These are phyloP conservation scores for Buxus sempervirens DNA, from an alignment of 164 flowering plant genomes.

Conservation along the genomic window DNA sequence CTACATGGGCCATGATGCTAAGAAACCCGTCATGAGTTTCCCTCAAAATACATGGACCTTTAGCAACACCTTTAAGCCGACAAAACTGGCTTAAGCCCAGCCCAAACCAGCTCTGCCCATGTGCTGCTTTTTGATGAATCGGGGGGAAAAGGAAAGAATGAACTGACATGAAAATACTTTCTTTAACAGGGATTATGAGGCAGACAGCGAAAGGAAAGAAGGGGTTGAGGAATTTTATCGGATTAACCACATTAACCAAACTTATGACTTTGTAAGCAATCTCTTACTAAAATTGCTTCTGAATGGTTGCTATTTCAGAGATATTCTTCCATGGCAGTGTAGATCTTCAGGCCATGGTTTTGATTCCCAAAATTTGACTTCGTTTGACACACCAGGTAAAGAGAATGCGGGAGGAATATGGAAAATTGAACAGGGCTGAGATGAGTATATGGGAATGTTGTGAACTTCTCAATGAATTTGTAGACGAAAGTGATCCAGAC, in stretches of 20 bases:
- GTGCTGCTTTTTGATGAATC: not conserved
- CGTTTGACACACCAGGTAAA: constrained; percentile 23
- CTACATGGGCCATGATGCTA: too few relatives aligned
- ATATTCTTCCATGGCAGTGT: not conserved
- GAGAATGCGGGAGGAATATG: constrained; percentile 42
- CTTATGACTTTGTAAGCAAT: constrained; percentile 43
- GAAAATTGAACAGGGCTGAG: constrained; percentile 33
- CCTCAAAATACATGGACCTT: too few relatives aligned
- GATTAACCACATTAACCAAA: constrained; percentile 42
- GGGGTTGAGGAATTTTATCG: constrained; percentile 44
- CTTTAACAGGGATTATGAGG: constrained; percentile 39
- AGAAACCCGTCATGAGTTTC: too few relatives aligned
- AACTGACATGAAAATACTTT: not conserved
- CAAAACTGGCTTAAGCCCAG: too few relatives aligned
- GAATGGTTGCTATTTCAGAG: too few relatives aligned
- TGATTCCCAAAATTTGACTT: not conserved
- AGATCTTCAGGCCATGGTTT: not conserved
- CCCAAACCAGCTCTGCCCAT: not conserved
- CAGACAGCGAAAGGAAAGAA: constrained; percentile 33
- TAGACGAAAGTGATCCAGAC: constrained; percentile 45
- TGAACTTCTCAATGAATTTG: constrained; percentile 38
- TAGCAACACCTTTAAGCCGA: too few relatives aligned
- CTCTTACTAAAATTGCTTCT: not conserved
- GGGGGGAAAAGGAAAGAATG: not conserved
- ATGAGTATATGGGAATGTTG: constrained; percentile 55